Base-by-base conservation (phyloP, 805 yeast species). In the Kazachstania bromeliacearum region DNA sequence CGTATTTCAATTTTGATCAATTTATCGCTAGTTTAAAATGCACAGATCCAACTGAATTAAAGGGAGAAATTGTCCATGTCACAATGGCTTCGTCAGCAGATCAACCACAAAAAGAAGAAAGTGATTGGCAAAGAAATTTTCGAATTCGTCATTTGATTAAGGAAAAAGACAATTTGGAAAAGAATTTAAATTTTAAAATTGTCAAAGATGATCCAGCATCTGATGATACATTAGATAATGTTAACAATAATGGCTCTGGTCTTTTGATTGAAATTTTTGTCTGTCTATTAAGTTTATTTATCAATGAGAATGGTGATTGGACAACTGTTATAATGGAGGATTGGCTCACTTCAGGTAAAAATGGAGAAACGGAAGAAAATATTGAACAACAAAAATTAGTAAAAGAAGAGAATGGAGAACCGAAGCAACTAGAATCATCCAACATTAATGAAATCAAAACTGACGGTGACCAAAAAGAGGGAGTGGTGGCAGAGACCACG, bases 291-390 rank as follows among this genome's bases (percentile, higher is more conserved):
- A 47, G 62, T 5, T 40, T 59, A 16, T 58, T 59, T 25, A 47
- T 59, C 7, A 44, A 54, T 35, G 61, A 54, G 31, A 42, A 45
- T 12, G 62, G 62, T 6, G 54, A 57, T 21, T 59, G 63, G 64
- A 36, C 39, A 15, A 47, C 50, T 16, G 31, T 52, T 8, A 48
- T 59, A 1, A 40, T 47, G 13, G 60, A 55, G 10, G 52, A 54
- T 15, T 59, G 64, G 64, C 34, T 47, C 3, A 35, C 24, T 20
- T 14, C 26, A 5, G 31, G 22, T 31, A 31, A 10, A 15, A 20
- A 18, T 16, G n/a, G n/a, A n/a, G n/a, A n/a, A n/a, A n/a, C n/a
- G n/a, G 35, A 29, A n/a, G 21, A 33, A 13, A 34, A 28, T 15
- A 31, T 31, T 12, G 32, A 48, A 9, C 55, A 45, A 34, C 53